phyloP scores from a whole-genome alignment of 305 asterid species.

The Euphrasia arctica region DNA sequence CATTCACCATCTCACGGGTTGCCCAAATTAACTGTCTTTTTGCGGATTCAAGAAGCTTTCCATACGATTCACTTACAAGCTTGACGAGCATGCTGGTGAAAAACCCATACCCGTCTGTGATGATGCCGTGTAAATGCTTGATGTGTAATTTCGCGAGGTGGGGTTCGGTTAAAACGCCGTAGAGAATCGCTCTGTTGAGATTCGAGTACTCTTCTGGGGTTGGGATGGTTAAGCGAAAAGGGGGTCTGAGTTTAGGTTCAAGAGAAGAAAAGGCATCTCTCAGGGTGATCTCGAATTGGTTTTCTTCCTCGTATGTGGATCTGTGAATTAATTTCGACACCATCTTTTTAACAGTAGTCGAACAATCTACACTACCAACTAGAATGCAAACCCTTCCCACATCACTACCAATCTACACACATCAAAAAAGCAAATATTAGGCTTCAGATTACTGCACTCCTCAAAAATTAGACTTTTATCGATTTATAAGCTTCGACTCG shows the following conservation, averaged over 20 bases:
- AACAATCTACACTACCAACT: slow-evolving; percentile 3
- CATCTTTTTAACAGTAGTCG: slow-evolving; percentile 31
- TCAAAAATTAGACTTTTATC: too few relatives aligned
- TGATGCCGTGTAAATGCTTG: slow-evolving; percentile 66
- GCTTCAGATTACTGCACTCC: too few relatives aligned
- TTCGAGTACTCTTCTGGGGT: slow-evolving; percentile 48
- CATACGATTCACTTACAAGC: slow-evolving; percentile 54
- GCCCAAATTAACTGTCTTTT: slow-evolving; percentile 61
- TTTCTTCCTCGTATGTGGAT: slow-evolving; percentile 52
- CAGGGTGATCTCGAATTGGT: slow-evolving; percentile 50
- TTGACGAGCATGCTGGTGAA: slow-evolving; percentile 54
- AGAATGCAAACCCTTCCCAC: too few relatives aligned
- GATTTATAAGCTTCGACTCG: too few relatives aligned
- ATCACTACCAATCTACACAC: too few relatives aligned
- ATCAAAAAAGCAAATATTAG: too few relatives aligned
- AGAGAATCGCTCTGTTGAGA: slow-evolving; percentile 64
- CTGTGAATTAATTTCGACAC: slow-evolving; percentile 34
- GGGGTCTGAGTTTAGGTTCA: slow-evolving; percentile 61
- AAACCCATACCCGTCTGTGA: slow-evolving; percentile 60
- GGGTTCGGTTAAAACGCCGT: slow-evolving; percentile 56
- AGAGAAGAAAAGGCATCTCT: slow-evolving; percentile 53
- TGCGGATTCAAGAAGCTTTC: slow-evolving; percentile 47
- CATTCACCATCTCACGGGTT: slow-evolving; percentile 53
- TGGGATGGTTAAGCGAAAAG: slow-evolving; percentile 59
- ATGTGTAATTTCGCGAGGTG: slow-evolving; percentile 50